Percentiles rank a stretch among this genome's conserved stretches.
Conservation (phyloP, 306 rosid species). For the Datisca glomerata region DNA sequence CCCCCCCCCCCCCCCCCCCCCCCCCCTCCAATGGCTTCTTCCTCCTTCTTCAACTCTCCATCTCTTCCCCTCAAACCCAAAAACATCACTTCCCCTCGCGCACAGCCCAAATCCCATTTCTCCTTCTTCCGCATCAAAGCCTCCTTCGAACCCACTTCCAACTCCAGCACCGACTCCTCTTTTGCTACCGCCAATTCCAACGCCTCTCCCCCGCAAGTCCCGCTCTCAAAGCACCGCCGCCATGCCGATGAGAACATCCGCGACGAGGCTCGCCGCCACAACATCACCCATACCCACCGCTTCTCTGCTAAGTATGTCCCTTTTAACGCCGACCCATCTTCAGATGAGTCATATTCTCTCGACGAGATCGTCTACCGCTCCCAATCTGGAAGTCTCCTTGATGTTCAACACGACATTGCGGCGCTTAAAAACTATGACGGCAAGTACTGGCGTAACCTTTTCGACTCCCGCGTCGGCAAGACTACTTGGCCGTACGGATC, state of each 20-base stretch:
- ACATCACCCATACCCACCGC: slow-evolving; percentile 24
- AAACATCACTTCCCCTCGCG: too few relatives aligned
- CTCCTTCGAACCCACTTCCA: slow-evolving; percentile 13
- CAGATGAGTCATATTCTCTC: slow-evolving; percentile 61
- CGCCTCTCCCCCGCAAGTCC: slow-evolving; percentile 1
- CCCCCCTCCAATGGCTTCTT: too few relatives aligned
- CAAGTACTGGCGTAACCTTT: slow-evolving; percentile 62
- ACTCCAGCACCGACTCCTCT: slow-evolving; percentile 9
- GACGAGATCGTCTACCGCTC: slow-evolving; percentile 82
- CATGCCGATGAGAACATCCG: slow-evolving; percentile 62
- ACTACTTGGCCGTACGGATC: slow-evolving; percentile 88
- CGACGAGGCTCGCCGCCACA: slow-evolving; percentile 68
- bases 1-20: too few relatives aligned
- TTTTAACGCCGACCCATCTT: slow-evolving; percentile 41
- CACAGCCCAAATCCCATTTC: too few relatives aligned
- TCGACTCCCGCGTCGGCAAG: slow-evolving; percentile 66
- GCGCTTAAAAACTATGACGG: slow-evolving; percentile 63
- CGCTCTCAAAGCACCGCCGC: slow-evolving; percentile 25
- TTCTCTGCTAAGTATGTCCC: slow-evolving; percentile 82
- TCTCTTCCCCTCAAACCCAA: too few relatives aligned
- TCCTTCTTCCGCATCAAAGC: too few relatives aligned
- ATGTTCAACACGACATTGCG: slow-evolving; percentile 55
- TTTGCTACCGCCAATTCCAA: slow-evolving; percentile 9
- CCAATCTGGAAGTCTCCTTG: slow-evolving; percentile 61
- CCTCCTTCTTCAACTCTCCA: too few relatives aligned